A percentile compares a stretch with the other conserved stretches of the same genome.
phyloP scores from a whole-genome alignment of 192 early-diverging fungal species.

The Backusella parvicylindrica region DNA sequence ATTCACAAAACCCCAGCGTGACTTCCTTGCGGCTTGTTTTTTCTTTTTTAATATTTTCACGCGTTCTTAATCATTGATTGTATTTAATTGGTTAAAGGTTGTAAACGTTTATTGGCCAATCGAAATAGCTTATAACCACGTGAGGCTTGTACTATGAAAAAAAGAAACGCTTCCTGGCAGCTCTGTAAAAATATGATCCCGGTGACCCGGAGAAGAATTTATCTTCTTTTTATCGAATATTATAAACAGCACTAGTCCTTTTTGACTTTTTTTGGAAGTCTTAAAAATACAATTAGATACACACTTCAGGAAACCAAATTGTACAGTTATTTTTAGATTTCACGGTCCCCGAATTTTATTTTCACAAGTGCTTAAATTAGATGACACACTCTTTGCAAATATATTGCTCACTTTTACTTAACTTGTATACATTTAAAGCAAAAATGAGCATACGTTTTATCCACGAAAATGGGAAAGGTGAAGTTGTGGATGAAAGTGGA shows the following conservation, averaged over 20 bases:
- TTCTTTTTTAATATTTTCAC: background rate
- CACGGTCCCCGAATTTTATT: no score
- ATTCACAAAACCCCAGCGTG: background rate
- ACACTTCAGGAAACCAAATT: no score
- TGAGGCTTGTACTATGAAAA: no score
- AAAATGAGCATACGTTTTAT: background rate
- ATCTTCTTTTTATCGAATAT: no score
- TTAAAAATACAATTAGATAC: no score
- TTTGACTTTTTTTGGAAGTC: no score
- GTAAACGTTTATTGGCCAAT: background rate
- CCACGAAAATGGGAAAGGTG: background rate
- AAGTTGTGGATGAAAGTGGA: background rate
- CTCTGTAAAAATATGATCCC: no score
- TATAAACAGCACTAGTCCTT: no score
- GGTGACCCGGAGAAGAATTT: no score
- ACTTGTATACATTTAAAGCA: background rate
- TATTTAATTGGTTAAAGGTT: background rate
- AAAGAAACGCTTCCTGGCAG: no score
- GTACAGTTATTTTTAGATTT: no score
- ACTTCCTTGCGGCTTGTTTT: background rate
- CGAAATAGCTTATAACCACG: background rate
- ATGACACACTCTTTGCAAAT: background rate
- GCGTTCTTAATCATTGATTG: background rate
- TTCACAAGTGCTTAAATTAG: no score
- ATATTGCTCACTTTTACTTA: constrained; percentile 6